Percentiles rank a stretch among this genome's conserved stretches.
These are phyloP conservation scores for Sedum album DNA, from an alignment of 164 flowering plant genomes.

Conservation along the genomic window DNA sequence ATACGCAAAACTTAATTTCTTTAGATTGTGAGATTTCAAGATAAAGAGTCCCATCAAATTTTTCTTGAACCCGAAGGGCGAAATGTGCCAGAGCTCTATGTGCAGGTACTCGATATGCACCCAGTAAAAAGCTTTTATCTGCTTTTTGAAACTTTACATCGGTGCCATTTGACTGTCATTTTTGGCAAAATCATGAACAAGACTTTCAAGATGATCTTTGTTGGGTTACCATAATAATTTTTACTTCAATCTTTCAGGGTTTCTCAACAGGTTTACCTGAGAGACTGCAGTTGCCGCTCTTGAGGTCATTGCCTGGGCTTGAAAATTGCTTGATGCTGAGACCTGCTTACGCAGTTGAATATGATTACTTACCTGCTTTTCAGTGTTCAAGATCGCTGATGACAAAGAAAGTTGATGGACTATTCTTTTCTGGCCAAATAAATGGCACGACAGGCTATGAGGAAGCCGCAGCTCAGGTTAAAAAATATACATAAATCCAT, in stretches of 20 bases:
- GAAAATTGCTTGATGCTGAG: slow-evolving; percentile 95
- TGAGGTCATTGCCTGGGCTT: slow-evolving; percentile 91
- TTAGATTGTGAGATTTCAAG: slow-evolving; percentile 92
- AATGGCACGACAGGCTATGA: slow-evolving; percentile 99
- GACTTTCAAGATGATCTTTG: background rate
- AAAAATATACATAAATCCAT: background rate
- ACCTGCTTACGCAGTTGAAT: slow-evolving; percentile 99
- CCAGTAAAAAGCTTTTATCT: background rate
- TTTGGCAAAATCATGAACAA: background rate
- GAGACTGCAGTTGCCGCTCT: slow-evolving; percentile 76
- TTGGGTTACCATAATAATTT: background rate
- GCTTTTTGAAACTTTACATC: background rate
- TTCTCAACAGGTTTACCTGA: slow-evolving; percentile 98
- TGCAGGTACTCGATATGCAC: slow-evolving; percentile 46
- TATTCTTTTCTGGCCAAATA: slow-evolving; percentile 98
- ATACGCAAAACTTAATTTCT: background rate
- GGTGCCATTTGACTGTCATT: background rate
- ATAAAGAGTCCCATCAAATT: slow-evolving; percentile 94
- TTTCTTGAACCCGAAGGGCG: slow-evolving; percentile 98
- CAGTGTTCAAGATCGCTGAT: slow-evolving; percentile 90
- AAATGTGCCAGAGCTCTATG: slow-evolving; percentile 88
- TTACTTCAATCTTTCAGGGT: slow-evolving; percentile 35
- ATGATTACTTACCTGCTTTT: slow-evolving; percentile 91
- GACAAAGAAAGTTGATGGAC: slow-evolving; percentile 85
- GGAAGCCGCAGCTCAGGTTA: slow-evolving; percentile 99